Evolutionary conservation across 2,329 filamentous ascomycete genomes (phyloP).

Genomic region (Cladophialophora psammophila): DNA sequence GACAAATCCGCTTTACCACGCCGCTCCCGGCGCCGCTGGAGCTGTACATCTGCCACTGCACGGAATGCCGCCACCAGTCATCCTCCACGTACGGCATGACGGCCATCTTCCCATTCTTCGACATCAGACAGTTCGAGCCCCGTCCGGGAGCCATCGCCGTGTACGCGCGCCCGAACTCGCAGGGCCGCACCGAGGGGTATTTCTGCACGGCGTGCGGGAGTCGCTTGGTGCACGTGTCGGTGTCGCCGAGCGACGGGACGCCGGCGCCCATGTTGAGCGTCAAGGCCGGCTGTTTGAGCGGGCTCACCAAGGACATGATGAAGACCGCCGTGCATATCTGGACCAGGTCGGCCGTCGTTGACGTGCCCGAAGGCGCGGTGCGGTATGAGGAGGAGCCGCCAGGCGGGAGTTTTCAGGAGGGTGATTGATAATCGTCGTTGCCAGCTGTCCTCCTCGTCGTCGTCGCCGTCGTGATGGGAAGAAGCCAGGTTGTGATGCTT

Average conservation of each 20-base stretch:
- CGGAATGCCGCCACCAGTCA: slow-evolving; percentile 60
- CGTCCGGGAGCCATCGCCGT: slow-evolving; percentile 23
- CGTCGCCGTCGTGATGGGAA: no score
- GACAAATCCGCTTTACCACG: slow-evolving; percentile 68
- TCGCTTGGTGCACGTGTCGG: slow-evolving; percentile 62
- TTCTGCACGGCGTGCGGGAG: slow-evolving; percentile 73
- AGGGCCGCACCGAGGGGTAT: slow-evolving; percentile 64
- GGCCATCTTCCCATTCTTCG: slow-evolving; percentile 68
- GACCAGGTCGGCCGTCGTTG: slow-evolving; percentile 72
- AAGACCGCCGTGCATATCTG: slow-evolving; percentile 69
- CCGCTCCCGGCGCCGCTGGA: slow-evolving; percentile 66
- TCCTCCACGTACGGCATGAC: slow-evolving; percentile 71
- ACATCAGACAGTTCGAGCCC: slow-evolving; percentile 12
- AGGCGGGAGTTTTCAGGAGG: slow-evolving; percentile 23
- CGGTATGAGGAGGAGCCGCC: slow-evolving; percentile 60
- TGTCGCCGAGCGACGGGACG: slow-evolving; percentile 48
- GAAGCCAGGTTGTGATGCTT: no score
- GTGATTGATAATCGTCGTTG: background rate
- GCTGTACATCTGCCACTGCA: slow-evolving; percentile 76
- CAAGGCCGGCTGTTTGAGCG: slow-evolving; percentile 71
- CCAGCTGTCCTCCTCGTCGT: no score
- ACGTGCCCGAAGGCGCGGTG: slow-evolving; percentile 70
- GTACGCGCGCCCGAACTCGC: slow-evolving; percentile 34
- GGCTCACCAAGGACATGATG: slow-evolving; percentile 68
- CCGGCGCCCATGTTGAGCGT: slow-evolving; percentile 67